These are phyloP conservation scores for Colletotrichum caudatum DNA, from an alignment of 2,329 filamentous ascomycete species.

Conservation along the genomic window DNA sequence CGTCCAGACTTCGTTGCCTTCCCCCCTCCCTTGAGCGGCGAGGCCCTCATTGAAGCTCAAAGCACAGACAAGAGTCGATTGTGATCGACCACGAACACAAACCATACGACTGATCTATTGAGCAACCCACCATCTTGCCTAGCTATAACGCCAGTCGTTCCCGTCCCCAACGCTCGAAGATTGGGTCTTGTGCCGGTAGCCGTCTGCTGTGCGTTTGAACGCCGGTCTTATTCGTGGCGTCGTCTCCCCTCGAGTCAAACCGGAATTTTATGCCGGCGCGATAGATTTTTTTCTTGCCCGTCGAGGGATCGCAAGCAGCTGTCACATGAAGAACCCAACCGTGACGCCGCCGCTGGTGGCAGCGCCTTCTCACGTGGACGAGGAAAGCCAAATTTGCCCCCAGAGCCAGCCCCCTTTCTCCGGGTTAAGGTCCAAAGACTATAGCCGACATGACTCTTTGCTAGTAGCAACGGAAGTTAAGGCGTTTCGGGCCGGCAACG, in stretches of 20 bases:
- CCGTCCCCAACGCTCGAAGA: constrained; percentile 13
- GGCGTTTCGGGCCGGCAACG: neutral
- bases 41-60: constrained; percentile 6
- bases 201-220: constrained; percentile 26
- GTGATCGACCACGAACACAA: neutral
- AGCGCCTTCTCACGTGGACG: neutral
- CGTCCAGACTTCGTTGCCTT: constrained; percentile 1
- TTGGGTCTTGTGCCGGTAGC: neutral
- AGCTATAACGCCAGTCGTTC: constrained; percentile 19
- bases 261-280: neutral
- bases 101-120: neutral
- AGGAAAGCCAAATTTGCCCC: neutral
- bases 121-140: constrained; percentile 9
- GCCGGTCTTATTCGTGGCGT: neutral
- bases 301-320: neutral
- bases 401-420: neutral
- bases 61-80: neutral
- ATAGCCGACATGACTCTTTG: neutral
- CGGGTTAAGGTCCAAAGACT: neutral
- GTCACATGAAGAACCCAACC: neutral
- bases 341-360: neutral
- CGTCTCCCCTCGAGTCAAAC: too few species aligned
- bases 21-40: constrained; percentile 16
- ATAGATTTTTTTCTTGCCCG: neutral
- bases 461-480: neutral